Conservation (phyloP, 2,329 filamentous ascomycete genomes). For the Calonectria fujianensis region DNA sequence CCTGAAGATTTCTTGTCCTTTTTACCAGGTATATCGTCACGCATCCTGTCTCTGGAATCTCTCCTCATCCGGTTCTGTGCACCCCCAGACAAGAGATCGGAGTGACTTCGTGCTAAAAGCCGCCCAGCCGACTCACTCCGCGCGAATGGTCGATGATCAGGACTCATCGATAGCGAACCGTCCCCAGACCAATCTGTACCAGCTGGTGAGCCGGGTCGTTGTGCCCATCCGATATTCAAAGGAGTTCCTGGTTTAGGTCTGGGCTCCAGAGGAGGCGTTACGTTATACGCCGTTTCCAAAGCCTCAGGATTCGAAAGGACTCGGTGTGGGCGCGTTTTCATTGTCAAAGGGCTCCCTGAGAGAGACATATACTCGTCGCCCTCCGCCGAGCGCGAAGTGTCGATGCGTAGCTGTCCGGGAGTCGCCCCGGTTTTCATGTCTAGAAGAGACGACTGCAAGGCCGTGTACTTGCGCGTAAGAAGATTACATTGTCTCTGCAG, state of each 20-base stretch:
- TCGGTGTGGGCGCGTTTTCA: conserved; percentile 61
- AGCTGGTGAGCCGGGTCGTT: conserved; percentile 63
- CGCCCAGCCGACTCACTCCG: conserved; percentile 63
- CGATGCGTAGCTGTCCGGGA: conserved; percentile 47
- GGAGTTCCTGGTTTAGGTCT: conserved; percentile 56
- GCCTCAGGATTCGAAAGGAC: conserved; percentile 67
- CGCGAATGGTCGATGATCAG: conserved; percentile 67
- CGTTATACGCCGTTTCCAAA: conserved; percentile 65
- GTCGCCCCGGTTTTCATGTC: conserved; percentile 65
- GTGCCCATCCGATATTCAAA: conserved; percentile 54
- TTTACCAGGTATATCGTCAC: conserved; percentile 62
- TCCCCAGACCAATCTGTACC: conserved; percentile 58
- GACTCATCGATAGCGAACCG: conserved; percentile 56
- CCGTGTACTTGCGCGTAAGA: conserved; percentile 71
- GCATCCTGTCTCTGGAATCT: conserved; percentile 69
- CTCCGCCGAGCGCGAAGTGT: conserved; percentile 49
- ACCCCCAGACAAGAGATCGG: conserved; percentile 61
- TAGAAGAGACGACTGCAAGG: conserved; percentile 69
- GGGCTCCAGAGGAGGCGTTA: conserved; percentile 65
- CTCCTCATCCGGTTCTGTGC: conserved; percentile 69
- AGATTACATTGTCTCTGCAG: conserved; percentile 71
- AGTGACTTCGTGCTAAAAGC: conserved; percentile 47
- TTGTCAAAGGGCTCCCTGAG: conserved; percentile 62
- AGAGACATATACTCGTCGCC: conserved; percentile 62
- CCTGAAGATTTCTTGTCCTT: conserved; percentile 62